These are phyloP conservation scores for Pestalotiopsis sp. DNA, from an alignment of 2,329 filamentous ascomycete species.

Conservation along the genomic window DNA sequence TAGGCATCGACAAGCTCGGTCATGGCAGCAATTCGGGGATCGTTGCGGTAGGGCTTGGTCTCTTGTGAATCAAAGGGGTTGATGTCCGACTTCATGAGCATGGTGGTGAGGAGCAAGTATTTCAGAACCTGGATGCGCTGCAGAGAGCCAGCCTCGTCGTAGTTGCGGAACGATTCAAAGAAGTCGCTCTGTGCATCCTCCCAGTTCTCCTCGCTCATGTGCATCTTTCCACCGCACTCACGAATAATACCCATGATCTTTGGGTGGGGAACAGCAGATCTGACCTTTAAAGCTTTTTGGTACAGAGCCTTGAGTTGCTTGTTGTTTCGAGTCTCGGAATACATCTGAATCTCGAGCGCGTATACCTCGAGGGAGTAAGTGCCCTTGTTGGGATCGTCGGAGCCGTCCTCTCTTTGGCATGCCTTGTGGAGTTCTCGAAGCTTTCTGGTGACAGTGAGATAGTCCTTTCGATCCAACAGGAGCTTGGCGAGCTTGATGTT, in stretches of 20 bases:
- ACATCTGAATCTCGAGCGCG: constrained; percentile 98
- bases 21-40: constrained; percentile 95
- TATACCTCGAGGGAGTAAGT: constrained; percentile 96
- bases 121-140: constrained; percentile 97
- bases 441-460: constrained; percentile 77
- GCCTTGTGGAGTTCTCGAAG: constrained; percentile 85
- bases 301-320: constrained; percentile 94
- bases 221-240: constrained; percentile 99
- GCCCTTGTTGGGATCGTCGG: constrained; percentile 90
- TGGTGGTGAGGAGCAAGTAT: constrained; percentile 93
- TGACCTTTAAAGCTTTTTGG: constrained; percentile 85
- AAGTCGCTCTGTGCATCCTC: constrained; percentile 96
- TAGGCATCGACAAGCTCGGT: constrained; percentile 96
- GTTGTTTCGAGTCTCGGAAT: constrained; percentile 94
- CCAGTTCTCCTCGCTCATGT: constrained; percentile 99
- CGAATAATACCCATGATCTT: constrained; percentile 99
- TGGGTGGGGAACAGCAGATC: constrained; percentile 96
- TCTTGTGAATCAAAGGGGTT: constrained; percentile 99
- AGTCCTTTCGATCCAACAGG: constrained; percentile 89
- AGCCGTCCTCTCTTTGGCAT: constrained; percentile 84
- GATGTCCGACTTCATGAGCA: constrained; percentile 98
- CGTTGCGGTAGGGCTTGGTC: constrained; percentile 96
- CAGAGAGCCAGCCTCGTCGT: constrained; percentile 94
- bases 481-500: constrained; percentile 95
- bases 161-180: constrained; percentile 98